These are phyloP conservation scores for Mrakiaceae sp. DNA, from an alignment of 1,284 basidiomycete genomes.

Conservation along the genomic window DNA sequence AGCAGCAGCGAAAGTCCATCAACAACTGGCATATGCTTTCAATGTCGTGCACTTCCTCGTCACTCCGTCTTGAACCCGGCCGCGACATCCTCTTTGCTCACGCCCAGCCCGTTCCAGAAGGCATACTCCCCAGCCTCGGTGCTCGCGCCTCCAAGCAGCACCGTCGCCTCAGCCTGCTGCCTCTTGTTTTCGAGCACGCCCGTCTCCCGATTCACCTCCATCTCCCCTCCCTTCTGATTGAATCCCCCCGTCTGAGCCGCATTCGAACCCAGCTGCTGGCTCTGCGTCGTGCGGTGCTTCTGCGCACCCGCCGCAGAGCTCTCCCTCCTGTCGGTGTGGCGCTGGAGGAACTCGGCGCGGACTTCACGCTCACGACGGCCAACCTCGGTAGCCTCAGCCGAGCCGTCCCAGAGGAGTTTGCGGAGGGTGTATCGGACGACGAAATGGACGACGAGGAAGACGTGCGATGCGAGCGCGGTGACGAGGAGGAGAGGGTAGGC, in stretches of 20 bases:
- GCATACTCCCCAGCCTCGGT: neutral
- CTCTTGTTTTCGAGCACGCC: neutral
- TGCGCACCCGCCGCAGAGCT: neutral
- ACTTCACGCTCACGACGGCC: slow-evolving; percentile 49
- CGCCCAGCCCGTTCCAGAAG: neutral
- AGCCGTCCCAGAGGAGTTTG: slow-evolving; percentile 59
- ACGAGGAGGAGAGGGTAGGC: slow-evolving; percentile 58
- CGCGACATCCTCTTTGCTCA: neutral
- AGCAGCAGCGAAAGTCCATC: neutral
- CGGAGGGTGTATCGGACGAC: slow-evolving; percentile 61
- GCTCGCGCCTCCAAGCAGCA: neutral
- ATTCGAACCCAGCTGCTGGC: neutral
- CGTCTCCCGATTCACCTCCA: neutral
- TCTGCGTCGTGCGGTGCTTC: neutral
- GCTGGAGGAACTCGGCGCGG: slow-evolving; percentile 50
- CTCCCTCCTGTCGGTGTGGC: slow-evolving; percentile 14
- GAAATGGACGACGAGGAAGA: slow-evolving; percentile 55
- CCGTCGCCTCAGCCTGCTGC: neutral
- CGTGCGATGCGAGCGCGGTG: slow-evolving; percentile 66
- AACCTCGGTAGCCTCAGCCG: slow-evolving; percentile 48
- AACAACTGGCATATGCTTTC: neutral
- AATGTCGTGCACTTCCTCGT: neutral
- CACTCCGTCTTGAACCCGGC: neutral
- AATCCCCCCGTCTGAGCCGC: too few species aligned
- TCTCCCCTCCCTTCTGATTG: too few species aligned